Percentiles rank a stretch among this genome's conserved stretches.
These are phyloP conservation scores for Cyclotella cryptica DNA, from an alignment of 108 stramenopile species.

Conservation along the genomic window DNA sequence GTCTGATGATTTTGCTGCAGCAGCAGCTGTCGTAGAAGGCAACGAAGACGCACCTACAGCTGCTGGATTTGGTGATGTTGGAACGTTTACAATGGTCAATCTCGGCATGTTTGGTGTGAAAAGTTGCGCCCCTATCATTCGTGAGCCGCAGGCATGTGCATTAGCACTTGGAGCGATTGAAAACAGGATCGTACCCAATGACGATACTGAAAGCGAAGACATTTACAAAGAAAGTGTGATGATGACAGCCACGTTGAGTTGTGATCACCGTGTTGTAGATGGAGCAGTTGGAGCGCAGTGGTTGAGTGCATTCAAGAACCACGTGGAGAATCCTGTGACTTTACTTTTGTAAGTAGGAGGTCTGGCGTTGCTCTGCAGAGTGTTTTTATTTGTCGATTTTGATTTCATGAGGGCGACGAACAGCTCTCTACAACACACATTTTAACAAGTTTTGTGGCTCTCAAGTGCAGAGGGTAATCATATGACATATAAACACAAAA, in stretches of 20 bases:
- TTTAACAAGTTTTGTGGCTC: too few species aligned
- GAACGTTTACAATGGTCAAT: constrained; percentile 93
- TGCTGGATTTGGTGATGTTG: constrained; percentile 61
- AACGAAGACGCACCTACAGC: constrained; percentile 34
- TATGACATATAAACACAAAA: too few species aligned
- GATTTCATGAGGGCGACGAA: too few species aligned
- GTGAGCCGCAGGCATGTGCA: constrained; percentile 94
- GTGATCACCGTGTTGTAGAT: constrained; percentile 99
- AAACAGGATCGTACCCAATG: constrained; percentile 91
- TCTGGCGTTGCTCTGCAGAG: not conserved
- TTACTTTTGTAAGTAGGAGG: constrained; percentile 38
- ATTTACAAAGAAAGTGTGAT: constrained; percentile 87
- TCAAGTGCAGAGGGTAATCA: too few species aligned
- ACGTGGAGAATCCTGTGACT: constrained; percentile 91
- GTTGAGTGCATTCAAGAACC: constrained; percentile 91
- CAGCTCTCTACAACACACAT: too few species aligned
- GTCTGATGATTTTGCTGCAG: constrained; percentile 66
- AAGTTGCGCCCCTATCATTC: constrained; percentile 94
- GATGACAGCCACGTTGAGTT: constrained; percentile 95
- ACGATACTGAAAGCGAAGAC: constrained; percentile 77
- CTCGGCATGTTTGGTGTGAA: constrained; percentile 98
- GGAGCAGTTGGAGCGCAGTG: constrained; percentile 98
- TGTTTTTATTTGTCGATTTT: not conserved
- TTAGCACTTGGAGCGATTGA: constrained; percentile 95
- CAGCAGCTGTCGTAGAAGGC: constrained; percentile 30